A percentile compares a stretch with the other conserved stretches of the same genome.
Conservation (phyloP, 352 stramenopile species). For the Halophytophthora polymorphica region DNA sequence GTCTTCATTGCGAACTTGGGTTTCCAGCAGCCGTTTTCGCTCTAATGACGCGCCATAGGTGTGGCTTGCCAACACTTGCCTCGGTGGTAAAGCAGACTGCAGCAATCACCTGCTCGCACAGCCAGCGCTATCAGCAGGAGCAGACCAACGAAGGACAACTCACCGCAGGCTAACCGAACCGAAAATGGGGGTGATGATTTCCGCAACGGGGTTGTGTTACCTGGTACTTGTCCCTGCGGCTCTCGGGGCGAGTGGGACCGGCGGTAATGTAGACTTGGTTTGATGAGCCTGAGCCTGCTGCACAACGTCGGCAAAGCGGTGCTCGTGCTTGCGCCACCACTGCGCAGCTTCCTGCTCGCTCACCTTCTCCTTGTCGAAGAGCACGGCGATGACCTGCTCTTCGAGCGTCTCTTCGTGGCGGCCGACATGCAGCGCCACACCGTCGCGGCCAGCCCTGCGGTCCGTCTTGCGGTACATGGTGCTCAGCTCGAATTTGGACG, state of each 20-base stretch:
- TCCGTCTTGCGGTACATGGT: slow-evolving; percentile 88
- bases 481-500: slow-evolving; percentile 71
- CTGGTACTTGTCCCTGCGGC: neutral
- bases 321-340: slow-evolving; percentile 73
- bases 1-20: too few relatives aligned
- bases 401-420: slow-evolving; percentile 73
- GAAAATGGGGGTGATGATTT: neutral
- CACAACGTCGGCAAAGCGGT: slow-evolving; percentile 50
- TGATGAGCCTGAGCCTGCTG: slow-evolving; percentile 1
- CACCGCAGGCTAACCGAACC: too few relatives aligned
- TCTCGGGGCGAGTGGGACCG: slow-evolving; percentile 1
- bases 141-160: too few relatives aligned
- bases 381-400: slow-evolving; percentile 75
- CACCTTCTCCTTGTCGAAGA: slow-evolving; percentile 86
- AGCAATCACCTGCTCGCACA: too few relatives aligned
- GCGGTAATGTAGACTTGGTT: neutral
- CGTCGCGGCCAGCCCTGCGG: slow-evolving; percentile 65
- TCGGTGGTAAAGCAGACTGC: too few relatives aligned
- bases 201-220: slow-evolving; percentile 4
- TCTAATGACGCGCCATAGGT: too few relatives aligned
- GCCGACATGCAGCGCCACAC: slow-evolving; percentile 71
- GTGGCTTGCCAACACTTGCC: too few relatives aligned
- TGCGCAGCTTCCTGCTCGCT: slow-evolving; percentile 62
- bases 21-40: too few relatives aligned
- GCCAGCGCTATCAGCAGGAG: too few relatives aligned